Base-by-base conservation (phyloP, 139 green algal genomes). In the Haematococcus sp. region DNA sequence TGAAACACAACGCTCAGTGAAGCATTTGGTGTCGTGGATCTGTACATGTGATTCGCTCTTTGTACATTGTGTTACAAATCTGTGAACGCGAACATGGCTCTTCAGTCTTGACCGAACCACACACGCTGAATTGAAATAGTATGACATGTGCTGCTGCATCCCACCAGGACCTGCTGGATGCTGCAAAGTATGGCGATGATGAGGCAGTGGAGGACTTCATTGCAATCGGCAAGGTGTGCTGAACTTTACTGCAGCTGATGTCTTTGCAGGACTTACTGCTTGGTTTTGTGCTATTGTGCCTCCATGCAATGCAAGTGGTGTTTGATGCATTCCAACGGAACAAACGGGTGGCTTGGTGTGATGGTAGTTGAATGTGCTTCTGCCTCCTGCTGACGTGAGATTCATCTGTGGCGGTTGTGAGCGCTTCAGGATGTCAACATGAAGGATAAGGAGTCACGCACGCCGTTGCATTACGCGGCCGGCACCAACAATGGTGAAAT, bases 131-230 rank as follows among this genome's bases (percentile, higher is more conserved):
- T n/a, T n/a, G n/a, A n/a, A n/a, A n/a, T n/a, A n/a, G n/a, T n/a
- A n/a, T n/a, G 40, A 49, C 11, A 49, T 49, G 7, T 11, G 7
- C 7, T 49, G 7, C 40, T 11, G 40, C 11, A 11, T 49, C 40
- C 40, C 40, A 49, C 40, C 40, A 49, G 68, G 89, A 89, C 73
- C 84, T 97, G 25, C 73, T 93, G 15, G 90, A 97, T 51, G 93
- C 93, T 7, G 89, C 87, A 69, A 95, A 87, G 61, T 30, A 5
- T 69, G 90, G 88, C 4, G 91, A 97, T 68, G 22, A 92, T 23
- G 91, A 96, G 82, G 91, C 90, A 3, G 81, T 89, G 15, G 88
- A 94, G 78, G 93, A 97, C 78, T 96, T 94, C 74, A 84, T 97
- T 17, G 91, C 91, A 17, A 90, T 97, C 23, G 91, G 91, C 22